These are phyloP conservation scores for Benincasa hispida DNA, from an alignment of 306 rosid species.

Conservation along the genomic window DNA sequence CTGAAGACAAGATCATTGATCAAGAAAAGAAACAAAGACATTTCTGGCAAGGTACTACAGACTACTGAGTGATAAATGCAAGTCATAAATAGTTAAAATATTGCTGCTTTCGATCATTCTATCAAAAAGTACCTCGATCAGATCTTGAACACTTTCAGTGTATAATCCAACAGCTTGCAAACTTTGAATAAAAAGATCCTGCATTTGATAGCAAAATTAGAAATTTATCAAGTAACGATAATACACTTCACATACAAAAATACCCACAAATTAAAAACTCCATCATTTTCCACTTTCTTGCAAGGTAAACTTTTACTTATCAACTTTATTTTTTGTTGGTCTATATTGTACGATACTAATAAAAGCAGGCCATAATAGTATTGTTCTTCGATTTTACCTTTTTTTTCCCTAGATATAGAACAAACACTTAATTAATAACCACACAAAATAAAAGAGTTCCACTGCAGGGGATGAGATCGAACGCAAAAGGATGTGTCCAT, in stretches of 20 bases:
- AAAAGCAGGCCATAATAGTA: background rate
- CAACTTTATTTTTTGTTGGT: background rate
- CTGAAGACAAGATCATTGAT: slow-evolving; percentile 5
- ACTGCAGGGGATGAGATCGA: background rate
- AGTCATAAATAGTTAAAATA: background rate
- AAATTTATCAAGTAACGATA: background rate
- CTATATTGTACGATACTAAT: background rate
- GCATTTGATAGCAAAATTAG: slow-evolving; percentile 20
- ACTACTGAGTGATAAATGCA: background rate
- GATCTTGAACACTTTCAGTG: slow-evolving; percentile 35
- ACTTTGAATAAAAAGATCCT: slow-evolving; percentile 75
- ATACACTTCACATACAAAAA: background rate
- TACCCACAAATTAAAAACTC: background rate
- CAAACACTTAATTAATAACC: background rate
- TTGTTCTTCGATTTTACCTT: background rate
- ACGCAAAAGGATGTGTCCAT: background rate
- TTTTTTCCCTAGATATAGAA: background rate
- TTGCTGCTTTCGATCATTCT: background rate
- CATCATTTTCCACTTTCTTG: background rate
- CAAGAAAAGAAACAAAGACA: background rate
- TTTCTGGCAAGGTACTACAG: background rate
- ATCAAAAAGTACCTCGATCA: slow-evolving; percentile 60
- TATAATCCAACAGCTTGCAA: slow-evolving; percentile 67
- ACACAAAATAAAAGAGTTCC: background rate
- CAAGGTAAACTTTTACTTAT: background rate